A percentile compares a stretch with the other conserved stretches of the same genome.
phyloP scores from a whole-genome alignment of 371 early-diverging fungal genomes.

The Zopfochytrium polystomum region DNA sequence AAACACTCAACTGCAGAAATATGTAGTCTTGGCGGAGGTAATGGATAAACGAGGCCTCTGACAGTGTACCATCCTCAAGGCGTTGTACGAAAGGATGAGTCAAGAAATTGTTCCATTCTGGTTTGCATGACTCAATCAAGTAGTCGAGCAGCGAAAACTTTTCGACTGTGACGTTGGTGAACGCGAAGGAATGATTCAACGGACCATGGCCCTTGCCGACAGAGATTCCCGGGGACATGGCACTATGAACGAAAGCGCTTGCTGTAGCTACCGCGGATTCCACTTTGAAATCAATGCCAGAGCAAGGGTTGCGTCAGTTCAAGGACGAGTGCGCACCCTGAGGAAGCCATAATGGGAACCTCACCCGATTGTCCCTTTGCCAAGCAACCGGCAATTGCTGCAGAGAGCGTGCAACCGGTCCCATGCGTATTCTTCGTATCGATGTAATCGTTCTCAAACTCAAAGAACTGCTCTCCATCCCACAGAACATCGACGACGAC shows the following conservation, averaged over 20 bases:
- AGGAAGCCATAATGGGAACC: background rate
- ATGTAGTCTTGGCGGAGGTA: constrained; percentile 82
- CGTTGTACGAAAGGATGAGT: constrained; percentile 72
- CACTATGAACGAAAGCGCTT: constrained; percentile 50
- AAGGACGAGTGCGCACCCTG: background rate
- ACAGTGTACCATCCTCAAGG: constrained; percentile 71
- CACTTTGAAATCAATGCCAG: background rate
- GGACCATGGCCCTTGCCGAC: constrained; percentile 73
- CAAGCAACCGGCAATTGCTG: constrained; percentile 73
- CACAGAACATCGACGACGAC: constrained; percentile 65
- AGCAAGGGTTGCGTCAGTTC: background rate
- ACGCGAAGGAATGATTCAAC: constrained; percentile 62
- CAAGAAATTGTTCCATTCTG: constrained; percentile 67
- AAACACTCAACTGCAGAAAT: constrained; percentile 62
- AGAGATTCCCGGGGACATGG: constrained; percentile 52
- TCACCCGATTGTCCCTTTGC: constrained; percentile 58
- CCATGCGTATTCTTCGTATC: constrained; percentile 74
- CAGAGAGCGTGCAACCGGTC: constrained; percentile 81
- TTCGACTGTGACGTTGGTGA: background rate
- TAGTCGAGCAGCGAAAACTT: constrained; percentile 12
- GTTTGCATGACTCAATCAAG: constrained; percentile 46
- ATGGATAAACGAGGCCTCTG: constrained; percentile 63
- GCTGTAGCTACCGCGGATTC: constrained; percentile 44
- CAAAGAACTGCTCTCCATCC: constrained; percentile 45
- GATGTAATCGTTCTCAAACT: constrained; percentile 54